Conservation (phyloP, 129 eudicot species). For the Flaveria brownii region DNA sequence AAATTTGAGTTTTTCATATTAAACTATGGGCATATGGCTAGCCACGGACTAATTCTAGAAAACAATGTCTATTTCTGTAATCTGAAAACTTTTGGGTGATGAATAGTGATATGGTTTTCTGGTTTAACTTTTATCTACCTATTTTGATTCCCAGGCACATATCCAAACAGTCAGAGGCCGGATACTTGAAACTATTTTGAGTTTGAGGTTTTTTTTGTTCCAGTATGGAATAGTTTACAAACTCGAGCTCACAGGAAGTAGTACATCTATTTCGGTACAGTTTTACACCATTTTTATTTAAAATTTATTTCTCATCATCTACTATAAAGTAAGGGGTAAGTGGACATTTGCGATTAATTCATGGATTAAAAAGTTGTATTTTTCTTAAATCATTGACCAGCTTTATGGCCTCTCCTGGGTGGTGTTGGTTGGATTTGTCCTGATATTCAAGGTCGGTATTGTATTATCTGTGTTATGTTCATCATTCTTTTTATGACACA, state of each 20-base stretch:
- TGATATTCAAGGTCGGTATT: slow-evolving; percentile 76
- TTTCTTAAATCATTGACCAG: slow-evolving; percentile 40
- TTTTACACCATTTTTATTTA: slow-evolving; percentile 12
- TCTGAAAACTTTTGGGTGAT: not conserved
- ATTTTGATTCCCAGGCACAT: slow-evolving; percentile 62
- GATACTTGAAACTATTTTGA: slow-evolving; percentile 85
- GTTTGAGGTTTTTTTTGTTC: slow-evolving; percentile 85
- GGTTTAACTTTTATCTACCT: slow-evolving; percentile 9
- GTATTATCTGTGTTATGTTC: not conserved
- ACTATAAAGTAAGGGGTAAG: not conserved
- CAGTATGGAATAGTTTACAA: slow-evolving; percentile 97
- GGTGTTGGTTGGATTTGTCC: slow-evolving; percentile 66
- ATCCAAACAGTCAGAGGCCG: slow-evolving; percentile 91
- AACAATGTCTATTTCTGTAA: not conserved
- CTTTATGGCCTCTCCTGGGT: slow-evolving; percentile 94
- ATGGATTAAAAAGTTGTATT: not conserved
- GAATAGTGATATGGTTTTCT: not conserved
- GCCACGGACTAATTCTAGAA: not conserved
- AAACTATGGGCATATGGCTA: not conserved
- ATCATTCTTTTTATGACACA: not conserved
- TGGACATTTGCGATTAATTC: not conserved
- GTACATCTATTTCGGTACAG: slow-evolving; percentile 79
- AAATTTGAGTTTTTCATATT: not conserved
- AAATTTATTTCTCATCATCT: not conserved
- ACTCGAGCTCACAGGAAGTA: slow-evolving; percentile 58